Evolutionary conservation across 257 asterid species (phyloP), one percentile per base, ranked within the genome.

Genomic region (Lycium ferocissimum): DNA sequence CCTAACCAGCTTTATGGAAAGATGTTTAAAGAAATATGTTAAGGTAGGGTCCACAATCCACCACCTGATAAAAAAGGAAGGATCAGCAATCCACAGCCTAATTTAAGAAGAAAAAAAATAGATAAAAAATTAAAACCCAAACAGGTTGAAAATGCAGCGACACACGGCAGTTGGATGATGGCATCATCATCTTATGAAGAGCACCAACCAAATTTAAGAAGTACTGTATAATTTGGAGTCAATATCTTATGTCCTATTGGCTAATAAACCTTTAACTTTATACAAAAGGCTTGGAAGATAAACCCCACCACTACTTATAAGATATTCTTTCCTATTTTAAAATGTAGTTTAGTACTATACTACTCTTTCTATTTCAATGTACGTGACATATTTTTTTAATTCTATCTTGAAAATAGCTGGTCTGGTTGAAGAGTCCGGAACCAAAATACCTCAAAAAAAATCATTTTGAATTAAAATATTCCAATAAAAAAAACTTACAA

Each of bases 81-180:
- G 37, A 38, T 9, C 58, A 18, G n/a, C 35, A 73, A 73, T 73
- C 59, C 59, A 47, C 59, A 73, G 47, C 14, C 0, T 47, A 73
- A 72, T 72, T 65, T 5, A 47, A 5, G 2, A 15, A 57, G 14
- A 62, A 66, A 9, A 1, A 13, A 17, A 5, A 51, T 22, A 67
- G 26, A 51, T 67, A 12, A 6, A 14, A 45, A 37, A 65, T 54
- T 11, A 1, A 49, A 63, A 62, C 12, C 37, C 12, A n/a, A 75
- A 22, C 22, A 4, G 71, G 81, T 49, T 75, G 81, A 75, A 75
- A 75, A 49, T 75, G 81, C 81, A 75, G 81, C 62, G n/a, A 49
- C 45, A 75, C 81, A 75, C 81, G 47, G 59, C 81, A 75, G 81
- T 75, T 75, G 81, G 81, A 75, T 75, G 81, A 49, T 75, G 79